Conservation (phyloP, 1,139 yeast species). For the Scheffersomyces stambukii region DNA sequence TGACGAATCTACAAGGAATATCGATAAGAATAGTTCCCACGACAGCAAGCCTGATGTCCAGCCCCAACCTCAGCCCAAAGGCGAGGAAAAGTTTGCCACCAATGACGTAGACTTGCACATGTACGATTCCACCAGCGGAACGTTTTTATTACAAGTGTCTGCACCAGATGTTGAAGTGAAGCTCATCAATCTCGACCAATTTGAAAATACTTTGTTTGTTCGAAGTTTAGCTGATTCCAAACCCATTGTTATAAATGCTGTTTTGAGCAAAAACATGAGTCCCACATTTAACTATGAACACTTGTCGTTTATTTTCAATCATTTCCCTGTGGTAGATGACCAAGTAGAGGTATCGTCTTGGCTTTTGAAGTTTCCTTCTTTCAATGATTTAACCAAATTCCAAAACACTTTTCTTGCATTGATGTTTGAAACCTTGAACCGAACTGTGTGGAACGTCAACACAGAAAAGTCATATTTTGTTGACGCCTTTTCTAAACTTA, state of each 20-base stretch:
- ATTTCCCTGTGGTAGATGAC: conserved; percentile 20
- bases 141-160: conserved; percentile 42
- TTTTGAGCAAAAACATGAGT: conserved; percentile 48
- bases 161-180: conserved; percentile 14
- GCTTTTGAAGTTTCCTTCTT: conserved; percentile 50
- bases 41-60: conserved; percentile 5
- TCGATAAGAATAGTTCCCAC: conserved; percentile 3
- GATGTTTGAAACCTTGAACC: conserved; percentile 60
- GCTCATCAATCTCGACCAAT: conserved; percentile 47
- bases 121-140: conserved; percentile 51
- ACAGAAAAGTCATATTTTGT: conserved; percentile 20
- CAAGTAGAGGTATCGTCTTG: conserved; percentile 51
- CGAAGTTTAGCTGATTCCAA: conserved; percentile 8
- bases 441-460: conserved; percentile 39
- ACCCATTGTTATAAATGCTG: conserved; percentile 34
- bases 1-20: conserved; percentile 1
- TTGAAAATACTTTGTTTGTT: conserved; percentile 52
- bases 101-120: conserved; percentile 36
- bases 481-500: conserved; percentile 26
- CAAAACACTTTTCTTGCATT: conserved; percentile 50
- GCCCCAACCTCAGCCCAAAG: conserved; percentile 7
- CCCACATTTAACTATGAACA: conserved; percentile 63
- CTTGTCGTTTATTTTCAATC: conserved; percentile 63
- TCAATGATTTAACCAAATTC: conserved; percentile 42
- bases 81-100: conserved; percentile 11